phyloP scores from a whole-genome alignment of 495 filamentous ascomycete genomes.

The Xylaria sp. region DNA sequence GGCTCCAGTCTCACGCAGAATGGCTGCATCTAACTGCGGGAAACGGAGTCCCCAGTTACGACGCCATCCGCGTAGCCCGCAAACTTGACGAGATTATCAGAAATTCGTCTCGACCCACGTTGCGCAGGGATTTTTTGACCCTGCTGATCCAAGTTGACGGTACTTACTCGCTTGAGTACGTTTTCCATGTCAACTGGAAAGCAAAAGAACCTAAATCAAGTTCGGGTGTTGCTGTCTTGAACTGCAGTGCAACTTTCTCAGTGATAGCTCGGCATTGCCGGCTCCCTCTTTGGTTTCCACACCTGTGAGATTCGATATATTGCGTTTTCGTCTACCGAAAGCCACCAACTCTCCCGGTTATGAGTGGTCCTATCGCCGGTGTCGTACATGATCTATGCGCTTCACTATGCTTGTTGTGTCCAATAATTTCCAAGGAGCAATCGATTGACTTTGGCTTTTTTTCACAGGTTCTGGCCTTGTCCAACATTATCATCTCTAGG shows the following conservation, averaged over 20 bases:
- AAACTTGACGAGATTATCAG: not conserved
- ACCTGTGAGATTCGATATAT: not conserved
- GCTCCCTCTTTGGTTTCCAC: not conserved
- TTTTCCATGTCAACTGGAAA: not conserved
- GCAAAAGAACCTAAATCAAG: not conserved
- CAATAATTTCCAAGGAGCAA: not conserved
- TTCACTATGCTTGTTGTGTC: not conserved
- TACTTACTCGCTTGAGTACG: not conserved
- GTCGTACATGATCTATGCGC: not conserved
- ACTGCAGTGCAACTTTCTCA: not conserved
- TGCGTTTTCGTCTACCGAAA: not conserved
- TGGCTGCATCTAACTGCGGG: not conserved
- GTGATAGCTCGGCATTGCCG: not conserved
- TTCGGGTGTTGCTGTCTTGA: not conserved
- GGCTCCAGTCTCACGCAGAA: not conserved
- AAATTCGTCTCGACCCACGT: not conserved
- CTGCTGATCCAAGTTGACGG: not conserved
- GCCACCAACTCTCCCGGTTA: not conserved
- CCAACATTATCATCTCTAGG: not conserved
- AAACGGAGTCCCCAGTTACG: not conserved
- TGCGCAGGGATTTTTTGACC: constrained; percentile 12
- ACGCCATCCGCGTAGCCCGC: not conserved
- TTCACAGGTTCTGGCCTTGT: not conserved
- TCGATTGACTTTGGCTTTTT: not conserved
- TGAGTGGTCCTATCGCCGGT: not conserved